These are phyloP conservation scores for Marasmius oreades DNA, from an alignment of 1,284 basidiomycete species.

Conservation along the genomic window DNA sequence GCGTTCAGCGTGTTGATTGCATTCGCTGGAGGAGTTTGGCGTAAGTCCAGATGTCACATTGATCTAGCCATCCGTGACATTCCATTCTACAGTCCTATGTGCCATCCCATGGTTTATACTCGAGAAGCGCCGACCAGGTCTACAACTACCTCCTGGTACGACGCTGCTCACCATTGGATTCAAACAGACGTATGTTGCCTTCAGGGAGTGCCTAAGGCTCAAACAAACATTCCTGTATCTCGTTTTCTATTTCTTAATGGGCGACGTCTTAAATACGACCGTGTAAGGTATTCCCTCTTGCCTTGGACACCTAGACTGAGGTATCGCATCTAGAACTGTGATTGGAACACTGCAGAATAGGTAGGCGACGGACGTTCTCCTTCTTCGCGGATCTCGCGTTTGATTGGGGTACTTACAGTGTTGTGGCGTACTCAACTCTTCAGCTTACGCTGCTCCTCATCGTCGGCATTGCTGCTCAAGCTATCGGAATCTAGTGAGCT, in stretches of 20 bases:
- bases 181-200: conserved; percentile 65
- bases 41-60: conserved; percentile 38
- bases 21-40: conserved; percentile 73
- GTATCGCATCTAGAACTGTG: conserved; percentile 50
- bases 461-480: conserved; percentile 75
- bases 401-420: conserved; percentile 27
- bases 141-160: conserved; percentile 59
- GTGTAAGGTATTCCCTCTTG: conserved; percentile 42
- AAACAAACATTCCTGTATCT: conserved; percentile 78
- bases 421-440: conserved; percentile 64
- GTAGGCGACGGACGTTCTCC: conserved; percentile 28
- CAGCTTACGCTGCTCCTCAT: conserved; percentile 70
- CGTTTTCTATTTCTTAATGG: conserved; percentile 77
- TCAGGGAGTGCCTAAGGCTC: conserved; percentile 62
- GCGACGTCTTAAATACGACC: conserved; percentile 72
- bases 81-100: conserved; percentile 48
- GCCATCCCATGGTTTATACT: conserved; percentile 77
- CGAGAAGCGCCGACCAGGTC: conserved; percentile 66
- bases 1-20: conserved; percentile 76
- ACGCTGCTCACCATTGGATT: conserved; percentile 69
- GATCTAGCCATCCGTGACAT: conserved; percentile 6
- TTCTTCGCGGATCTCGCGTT: not conserved
- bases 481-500: conserved; percentile 69
- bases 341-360: conserved; percentile 78
- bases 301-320: not conserved